A percentile compares a stretch with the other conserved stretches of the same genome.
phyloP scores from a whole-genome alignment of 139 green algal genomes.

The Tetraselmis striata region DNA sequence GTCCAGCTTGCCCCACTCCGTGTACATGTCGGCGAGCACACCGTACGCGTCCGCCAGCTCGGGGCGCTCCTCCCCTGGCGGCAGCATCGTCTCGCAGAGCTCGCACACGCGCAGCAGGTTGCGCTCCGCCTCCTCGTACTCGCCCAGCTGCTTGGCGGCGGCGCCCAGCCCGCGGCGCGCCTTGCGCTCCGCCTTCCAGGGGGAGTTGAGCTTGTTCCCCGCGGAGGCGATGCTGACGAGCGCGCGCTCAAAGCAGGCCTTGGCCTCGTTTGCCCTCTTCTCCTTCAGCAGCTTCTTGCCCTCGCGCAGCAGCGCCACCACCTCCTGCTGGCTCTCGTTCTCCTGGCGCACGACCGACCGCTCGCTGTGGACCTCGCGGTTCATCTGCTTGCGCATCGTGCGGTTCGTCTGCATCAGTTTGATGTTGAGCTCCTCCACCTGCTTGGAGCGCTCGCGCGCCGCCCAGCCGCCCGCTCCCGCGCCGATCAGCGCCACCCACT shows the following conservation, averaged over 20 bases:
- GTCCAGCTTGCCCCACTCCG: constrained; percentile 2
- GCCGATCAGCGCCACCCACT: not conserved
- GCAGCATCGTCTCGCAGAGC: constrained; percentile 7
- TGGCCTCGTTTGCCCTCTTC: not conserved
- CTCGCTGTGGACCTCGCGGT: not conserved
- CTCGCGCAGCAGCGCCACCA: not conserved
- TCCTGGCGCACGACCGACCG: not conserved
- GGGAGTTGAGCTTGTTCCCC: constrained; percentile 4
- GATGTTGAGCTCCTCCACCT: not conserved
- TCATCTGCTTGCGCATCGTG: not conserved
- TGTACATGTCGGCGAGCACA: constrained; percentile 11
- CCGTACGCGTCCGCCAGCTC: constrained; percentile 5
- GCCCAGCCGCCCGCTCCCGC: not conserved
- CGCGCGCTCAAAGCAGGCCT: constrained; percentile 4
- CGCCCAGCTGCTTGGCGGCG: not conserved
- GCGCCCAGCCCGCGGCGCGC: constrained; percentile 3
- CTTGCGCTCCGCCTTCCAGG: constrained; percentile 2
- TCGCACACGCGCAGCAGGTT: constrained; percentile 2
- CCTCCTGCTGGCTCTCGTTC: not conserved
- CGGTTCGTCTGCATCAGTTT: not conserved
- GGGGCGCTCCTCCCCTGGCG: not conserved
- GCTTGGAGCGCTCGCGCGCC: not conserved
- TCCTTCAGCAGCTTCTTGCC: constrained; percentile 7
- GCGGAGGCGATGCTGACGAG: not conserved
- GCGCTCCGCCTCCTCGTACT: constrained; percentile 6